Evolutionary conservation across 2,329 filamentous ascomycete genomes (phyloP).

Genomic region (Claviceps arundinis): DNA sequence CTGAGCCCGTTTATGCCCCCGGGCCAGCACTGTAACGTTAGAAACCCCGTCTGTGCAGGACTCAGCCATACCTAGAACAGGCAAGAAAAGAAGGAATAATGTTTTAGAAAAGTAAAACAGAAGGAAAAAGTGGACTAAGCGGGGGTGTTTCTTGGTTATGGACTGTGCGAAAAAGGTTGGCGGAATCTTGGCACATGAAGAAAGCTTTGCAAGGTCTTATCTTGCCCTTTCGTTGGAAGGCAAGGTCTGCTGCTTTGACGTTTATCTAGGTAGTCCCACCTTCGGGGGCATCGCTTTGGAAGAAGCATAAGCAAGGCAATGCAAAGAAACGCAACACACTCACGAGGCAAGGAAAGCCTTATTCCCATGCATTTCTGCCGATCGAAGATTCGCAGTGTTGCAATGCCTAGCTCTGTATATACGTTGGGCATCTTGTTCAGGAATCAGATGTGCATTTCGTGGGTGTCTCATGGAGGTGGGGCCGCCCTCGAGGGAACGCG

Average conservation of each 20-base stretch:
- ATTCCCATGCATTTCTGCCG: too few species aligned
- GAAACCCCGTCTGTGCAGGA: neutral
- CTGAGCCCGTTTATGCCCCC: neutral
- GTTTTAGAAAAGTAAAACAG: neutral
- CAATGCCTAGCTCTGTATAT: neutral
- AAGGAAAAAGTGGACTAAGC: neutral
- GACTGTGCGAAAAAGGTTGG: slow-evolving; percentile 1
- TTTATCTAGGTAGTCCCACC: neutral
- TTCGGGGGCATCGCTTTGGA: too few species aligned
- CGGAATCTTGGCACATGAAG: neutral
- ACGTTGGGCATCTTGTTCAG: neutral
- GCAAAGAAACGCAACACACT: too few species aligned
- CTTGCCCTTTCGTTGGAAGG: too few species aligned
- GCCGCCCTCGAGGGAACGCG: neutral
- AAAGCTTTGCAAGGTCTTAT: neutral
- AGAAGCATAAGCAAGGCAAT: too few species aligned
- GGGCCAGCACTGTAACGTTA: neutral
- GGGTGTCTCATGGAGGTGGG: slow-evolving; percentile 4
- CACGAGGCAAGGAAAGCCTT: too few species aligned
- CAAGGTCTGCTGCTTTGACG: neutral
- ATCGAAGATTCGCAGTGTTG: neutral
- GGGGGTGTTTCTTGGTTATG: neutral
- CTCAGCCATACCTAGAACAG: neutral
- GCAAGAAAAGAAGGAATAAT: neutral
- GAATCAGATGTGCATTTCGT: neutral